Evolutionary conservation across 306 rosid genomes (phyloP), one percentile per base, ranked within the genome.

Genomic region (Cucurbita ficifolia): DNA sequence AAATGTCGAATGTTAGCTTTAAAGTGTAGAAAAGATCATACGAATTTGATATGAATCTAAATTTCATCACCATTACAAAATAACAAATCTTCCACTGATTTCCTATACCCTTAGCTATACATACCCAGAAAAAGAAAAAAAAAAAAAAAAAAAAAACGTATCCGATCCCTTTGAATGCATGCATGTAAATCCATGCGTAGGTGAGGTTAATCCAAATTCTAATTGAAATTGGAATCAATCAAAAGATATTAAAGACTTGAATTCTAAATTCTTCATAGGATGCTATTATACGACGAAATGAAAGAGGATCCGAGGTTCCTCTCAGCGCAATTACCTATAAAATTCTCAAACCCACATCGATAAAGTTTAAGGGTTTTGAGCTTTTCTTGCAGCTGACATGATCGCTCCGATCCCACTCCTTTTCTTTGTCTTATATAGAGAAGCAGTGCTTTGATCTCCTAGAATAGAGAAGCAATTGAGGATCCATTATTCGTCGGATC

Each of bases 221-320:
- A 40, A 10, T 64, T 21, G 71, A 64, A 64, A 19, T 19, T 18
- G 35, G 38, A 43, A 67, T 67, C 17, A 10, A 21, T 19, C 19
- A 19, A 43, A 42, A 54, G 54, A 43, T 2, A 43, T 69, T 12
- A 48, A 13, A 46, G 10, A 46, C 49, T 43, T 43, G 11, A 1
- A 22, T 29, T 29, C 33, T 29, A 29, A 29, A 29, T 29, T 29
- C 14, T 45, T 45, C 3, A 19, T 62, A 10, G 48, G 35, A 38
- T 38, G 33, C 5, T 65, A 64, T 64, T 12, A 16, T 35, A 69
- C 16, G 74, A 69, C 57, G 74, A 69, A 24, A 69, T 69, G 74
- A 56, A 56, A 74, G 77, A 74, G 89, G 97, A 94, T 94, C 98
- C 90, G 98, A 90, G 97, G 98, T 89, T 94, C 97, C 92, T 94